Evolutionary conservation across 345 rosid genomes (phyloP), one percentile per base, ranked within the genome.

Genomic region (Noccaea bulbosa): DNA sequence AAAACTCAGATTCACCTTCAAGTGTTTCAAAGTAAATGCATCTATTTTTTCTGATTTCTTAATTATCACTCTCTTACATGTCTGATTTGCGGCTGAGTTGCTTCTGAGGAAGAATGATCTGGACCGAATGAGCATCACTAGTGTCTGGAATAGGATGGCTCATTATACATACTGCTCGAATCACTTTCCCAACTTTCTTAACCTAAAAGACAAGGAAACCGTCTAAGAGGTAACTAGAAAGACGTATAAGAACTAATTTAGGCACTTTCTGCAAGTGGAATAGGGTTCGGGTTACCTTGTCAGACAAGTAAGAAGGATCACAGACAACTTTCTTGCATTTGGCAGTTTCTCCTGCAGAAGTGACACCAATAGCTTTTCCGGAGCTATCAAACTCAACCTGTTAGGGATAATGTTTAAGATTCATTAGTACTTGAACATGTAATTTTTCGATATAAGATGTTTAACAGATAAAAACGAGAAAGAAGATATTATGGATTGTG

Each of bases 71-170:
- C 51, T 68, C 87, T 81, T 79, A 87, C 89, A 87, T 87, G 81
- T 87, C 99, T 77, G 99, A 94, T 83, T 60, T 88, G 68, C 93
- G 96, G 40, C 99, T 93, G 62, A 91, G 83, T 73, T 94, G 99
- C 80, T 92, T 94, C 72, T 94, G 99, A 34, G 99, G 99, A 68
- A 94, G 83, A 69, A 94, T 91, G 74, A 94, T 82, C 71, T 94
- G 98, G 51, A 84, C 98, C 22, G 99, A 94, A 61, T 85, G 98
- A 81, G 93, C 93, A 54, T 91, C 91, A 52, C 74, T 81, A 70
- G 98, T 89, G 80, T 74, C 90, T 71, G 99, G 98, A 56, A 94
- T 85, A 1, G 95, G 91, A 75, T 94, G 99, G 81, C 96, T 94
- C 99, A 94, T 89, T 43, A 91, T 94, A 33, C 90, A 88, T 69